Conservation (phyloP, 768 basidiomycete species). For the Lentinula detonsa region DNA sequence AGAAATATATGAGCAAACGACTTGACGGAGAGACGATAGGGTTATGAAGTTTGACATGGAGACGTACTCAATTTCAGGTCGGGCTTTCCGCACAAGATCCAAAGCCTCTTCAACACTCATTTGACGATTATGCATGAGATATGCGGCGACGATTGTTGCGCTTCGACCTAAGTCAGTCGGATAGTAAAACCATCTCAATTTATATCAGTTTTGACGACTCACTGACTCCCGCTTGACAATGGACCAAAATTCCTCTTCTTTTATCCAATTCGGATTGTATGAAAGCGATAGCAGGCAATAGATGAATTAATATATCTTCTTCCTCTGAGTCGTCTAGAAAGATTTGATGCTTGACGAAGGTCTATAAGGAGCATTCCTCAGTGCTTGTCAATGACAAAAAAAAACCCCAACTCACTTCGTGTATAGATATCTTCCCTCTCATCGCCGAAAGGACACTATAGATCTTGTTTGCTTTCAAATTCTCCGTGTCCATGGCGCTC, state of each 20-base stretch:
- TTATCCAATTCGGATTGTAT: conserved; percentile 76
- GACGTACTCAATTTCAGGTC: conserved; percentile 64
- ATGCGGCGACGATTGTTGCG: conserved; percentile 81
- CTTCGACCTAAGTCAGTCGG: conserved; percentile 55
- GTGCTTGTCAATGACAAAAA: background rate
- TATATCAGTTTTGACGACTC: conserved; percentile 22
- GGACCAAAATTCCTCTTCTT: conserved; percentile 74
- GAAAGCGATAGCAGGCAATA: conserved; percentile 77
- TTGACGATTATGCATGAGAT: conserved; percentile 67
- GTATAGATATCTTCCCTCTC: conserved; percentile 59
- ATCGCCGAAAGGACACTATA: conserved; percentile 69
- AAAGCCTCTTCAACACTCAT: conserved; percentile 57
- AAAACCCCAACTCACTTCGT: conserved; percentile 40
- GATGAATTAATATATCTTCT: conserved; percentile 72
- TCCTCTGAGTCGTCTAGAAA: conserved; percentile 71
- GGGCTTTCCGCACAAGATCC: conserved; percentile 54
- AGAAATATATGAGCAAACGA: background rate
- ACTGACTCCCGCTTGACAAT: conserved; percentile 91
- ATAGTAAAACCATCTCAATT: background rate
- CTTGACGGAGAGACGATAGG: background rate
- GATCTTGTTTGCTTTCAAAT: conserved; percentile 66
- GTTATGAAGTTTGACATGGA: background rate
- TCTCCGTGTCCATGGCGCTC: conserved; percentile 58
- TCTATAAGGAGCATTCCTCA: conserved; percentile 35
- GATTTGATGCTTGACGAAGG: conserved; percentile 75